Base-by-base conservation (phyloP, 73 alveolate genomes). In the Diophrys appendiculata region DNA sequence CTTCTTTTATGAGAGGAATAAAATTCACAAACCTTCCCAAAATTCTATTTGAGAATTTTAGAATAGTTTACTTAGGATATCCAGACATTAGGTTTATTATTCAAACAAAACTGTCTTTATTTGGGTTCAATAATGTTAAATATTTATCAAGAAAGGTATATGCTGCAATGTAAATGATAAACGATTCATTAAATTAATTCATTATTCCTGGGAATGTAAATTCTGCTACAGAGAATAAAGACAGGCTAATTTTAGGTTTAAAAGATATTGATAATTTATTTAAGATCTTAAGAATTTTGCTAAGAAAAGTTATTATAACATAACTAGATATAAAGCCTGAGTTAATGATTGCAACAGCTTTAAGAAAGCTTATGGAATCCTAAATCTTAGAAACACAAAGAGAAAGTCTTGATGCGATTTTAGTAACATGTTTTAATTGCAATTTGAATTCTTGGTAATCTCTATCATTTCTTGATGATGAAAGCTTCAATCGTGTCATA, bases 31-130 rank as follows among this genome's bases (percentile, higher is more conserved):
- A 52, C 72, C 72, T 79, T 52, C 88, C 88, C 2, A 72, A 69
- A 24, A 64, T 28, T 5, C 18, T 79, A 8, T 79, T 79, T 69
- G 88, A 79, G 31, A 79, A 79, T 43, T 79, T 79, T 29, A 79
- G 88, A 69, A 79, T 74, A 11, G 52, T 69, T 28, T 25, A 79
- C 33, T 31, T 79, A 75, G 28, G 52, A 34, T 1, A 18, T 1
- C 88, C 88, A n/a, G 88, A 79, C 33, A 52, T 55, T 0, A 68
- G 75, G 33, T 29, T 53, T 26, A 69, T 79, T 0, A 22, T 79
- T 24, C 28, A 32, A 29, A 33, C 88, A 2, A 34, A 69, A 22
- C 32, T 79, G 53, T 1, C 24, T 26, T 68, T 72, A 80, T 69
- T 80, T 22, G 89, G 82, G 1, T 71, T 80, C 60, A n/a, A 32